These are phyloP conservation scores for Tephrocybe sp. DNA, from an alignment of 768 basidiomycete species.

Conservation along the genomic window DNA sequence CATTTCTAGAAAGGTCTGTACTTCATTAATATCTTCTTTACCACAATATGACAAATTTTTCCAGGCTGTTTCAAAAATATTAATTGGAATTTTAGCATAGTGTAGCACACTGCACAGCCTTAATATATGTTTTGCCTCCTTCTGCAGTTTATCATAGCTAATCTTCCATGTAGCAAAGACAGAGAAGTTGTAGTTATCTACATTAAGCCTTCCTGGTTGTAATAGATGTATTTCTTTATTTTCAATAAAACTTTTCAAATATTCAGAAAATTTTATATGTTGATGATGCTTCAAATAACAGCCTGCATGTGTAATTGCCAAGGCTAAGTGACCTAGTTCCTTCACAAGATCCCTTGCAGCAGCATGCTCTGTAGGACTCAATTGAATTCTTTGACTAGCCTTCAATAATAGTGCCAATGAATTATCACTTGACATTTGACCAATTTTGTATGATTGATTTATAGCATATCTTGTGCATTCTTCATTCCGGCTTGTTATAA, in stretches of 20 bases:
- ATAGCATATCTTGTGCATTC: too few species aligned
- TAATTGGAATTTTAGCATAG: not conserved
- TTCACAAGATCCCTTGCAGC: too few species aligned
- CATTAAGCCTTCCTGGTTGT: not conserved
- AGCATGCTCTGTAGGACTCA: too few species aligned
- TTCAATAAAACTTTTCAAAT: not conserved
- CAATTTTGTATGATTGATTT: too few species aligned
- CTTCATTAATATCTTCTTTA: not conserved
- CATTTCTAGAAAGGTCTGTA: not conserved
- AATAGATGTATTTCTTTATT: not conserved
- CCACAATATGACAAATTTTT: not conserved
- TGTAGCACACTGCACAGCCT: not conserved
- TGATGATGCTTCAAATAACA: not conserved
- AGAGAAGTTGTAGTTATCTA: not conserved
- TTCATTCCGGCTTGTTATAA: too few species aligned
- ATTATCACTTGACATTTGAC: too few species aligned
- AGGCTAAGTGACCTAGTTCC: not conserved
- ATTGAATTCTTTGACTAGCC: too few species aligned
- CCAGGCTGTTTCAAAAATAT: not conserved
- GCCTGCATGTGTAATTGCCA: constrained; percentile 1
- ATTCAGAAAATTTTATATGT: not conserved
- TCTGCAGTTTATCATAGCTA: not conserved
- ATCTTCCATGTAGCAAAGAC: not conserved
- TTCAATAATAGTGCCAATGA: too few species aligned
- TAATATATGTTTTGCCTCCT: not conserved